phyloP scores from a whole-genome alignment of 177 flowering plant genomes.

The Vitis hybrid region DNA sequence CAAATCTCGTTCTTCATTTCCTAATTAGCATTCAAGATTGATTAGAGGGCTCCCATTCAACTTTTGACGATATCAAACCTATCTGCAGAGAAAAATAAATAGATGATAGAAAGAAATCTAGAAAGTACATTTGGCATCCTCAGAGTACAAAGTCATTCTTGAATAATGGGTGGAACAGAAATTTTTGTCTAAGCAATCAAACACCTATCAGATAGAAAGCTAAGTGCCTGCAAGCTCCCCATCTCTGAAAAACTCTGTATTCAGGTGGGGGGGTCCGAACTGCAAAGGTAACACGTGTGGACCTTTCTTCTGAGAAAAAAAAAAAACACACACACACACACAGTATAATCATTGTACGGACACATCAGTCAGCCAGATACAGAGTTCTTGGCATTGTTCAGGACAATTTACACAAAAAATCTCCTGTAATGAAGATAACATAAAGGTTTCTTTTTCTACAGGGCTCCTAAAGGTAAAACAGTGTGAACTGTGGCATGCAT shows the following conservation, averaged over 20 bases:
- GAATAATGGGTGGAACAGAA: not conserved
- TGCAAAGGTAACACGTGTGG: conserved; percentile 12
- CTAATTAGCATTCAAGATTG: not conserved
- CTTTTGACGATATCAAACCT: not conserved
- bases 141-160: not conserved
- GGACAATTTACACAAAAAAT: conserved; percentile 20
- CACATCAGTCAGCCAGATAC: conserved; percentile 22
- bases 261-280: conserved; percentile 8
- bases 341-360: conserved; percentile 29
- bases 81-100: not conserved
- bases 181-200: not conserved
- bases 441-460: conserved; percentile 2
- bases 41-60: not conserved
- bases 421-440: not conserved
- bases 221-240: not conserved
- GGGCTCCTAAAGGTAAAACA: conserved; percentile 1
- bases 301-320: conserved; percentile 1
- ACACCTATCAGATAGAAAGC: not conserved
- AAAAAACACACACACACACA: not conserved
- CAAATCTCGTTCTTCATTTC: not conserved
- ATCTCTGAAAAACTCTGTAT: conserved; percentile 1
- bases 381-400: conserved; percentile 35
- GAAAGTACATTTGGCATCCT: not conserved
- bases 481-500: conserved; percentile 13
- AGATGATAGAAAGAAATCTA: not conserved